Conservation (phyloP, 257 asterid species). For the Penstemon eatonii region DNA sequence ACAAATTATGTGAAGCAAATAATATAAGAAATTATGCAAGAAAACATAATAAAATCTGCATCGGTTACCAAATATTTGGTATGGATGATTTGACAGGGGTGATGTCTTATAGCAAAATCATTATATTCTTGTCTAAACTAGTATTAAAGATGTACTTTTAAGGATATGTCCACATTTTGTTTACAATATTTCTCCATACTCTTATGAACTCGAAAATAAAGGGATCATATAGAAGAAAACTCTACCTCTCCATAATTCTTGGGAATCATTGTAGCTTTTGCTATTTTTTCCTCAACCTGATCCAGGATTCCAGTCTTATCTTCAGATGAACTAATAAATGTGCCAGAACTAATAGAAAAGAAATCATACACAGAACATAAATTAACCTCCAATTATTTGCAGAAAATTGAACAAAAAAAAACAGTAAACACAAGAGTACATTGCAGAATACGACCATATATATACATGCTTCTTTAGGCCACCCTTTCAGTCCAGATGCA, state of each 20-base stretch:
- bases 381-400: not conserved
- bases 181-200: slow-evolving; percentile 1
- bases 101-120: slow-evolving; percentile 9
- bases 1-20: slow-evolving; percentile 11
- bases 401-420: slow-evolving; percentile 10
- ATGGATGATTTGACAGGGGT: slow-evolving; percentile 8
- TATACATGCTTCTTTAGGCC: slow-evolving; percentile 11
- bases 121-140: not conserved
- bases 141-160: not conserved
- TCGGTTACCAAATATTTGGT: slow-evolving; percentile 10
- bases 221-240: not conserved
- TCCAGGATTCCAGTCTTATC: slow-evolving; percentile 74
- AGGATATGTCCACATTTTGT: not conserved
- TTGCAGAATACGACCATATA: slow-evolving; percentile 1
- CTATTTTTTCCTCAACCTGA: slow-evolving; percentile 75
- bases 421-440: not conserved
- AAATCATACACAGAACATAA: slow-evolving; percentile 7
- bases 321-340: slow-evolving; percentile 76
- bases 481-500: slow-evolving; percentile 25
- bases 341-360: slow-evolving; percentile 64
- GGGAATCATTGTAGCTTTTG: slow-evolving; percentile 78
- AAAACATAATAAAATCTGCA: slow-evolving; percentile 1
- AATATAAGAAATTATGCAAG: slow-evolving; percentile 13
- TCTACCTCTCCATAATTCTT: slow-evolving; percentile 80
- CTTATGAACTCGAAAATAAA: not conserved